Conservation (phyloP, 768 basidiomycete species). For the Lactarius akahatsu region DNA sequence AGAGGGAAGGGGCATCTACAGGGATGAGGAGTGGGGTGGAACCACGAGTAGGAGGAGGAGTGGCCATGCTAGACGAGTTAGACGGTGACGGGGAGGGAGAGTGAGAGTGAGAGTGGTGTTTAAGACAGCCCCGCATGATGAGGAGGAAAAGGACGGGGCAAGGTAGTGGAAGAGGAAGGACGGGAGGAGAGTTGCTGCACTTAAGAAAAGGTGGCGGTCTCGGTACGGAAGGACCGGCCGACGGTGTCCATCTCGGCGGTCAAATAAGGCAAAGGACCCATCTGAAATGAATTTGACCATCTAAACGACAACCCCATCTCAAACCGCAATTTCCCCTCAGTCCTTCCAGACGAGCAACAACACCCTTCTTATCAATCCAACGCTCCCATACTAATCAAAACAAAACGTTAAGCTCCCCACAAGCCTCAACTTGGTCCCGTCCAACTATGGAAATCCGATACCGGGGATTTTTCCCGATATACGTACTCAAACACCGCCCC, state of each 20-base stretch:
- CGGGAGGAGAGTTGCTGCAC: not conserved
- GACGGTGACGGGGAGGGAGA: conserved; percentile 10
- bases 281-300: conserved; percentile 1
- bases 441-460: conserved; percentile 3
- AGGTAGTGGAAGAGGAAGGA: not conserved
- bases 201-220: conserved; percentile 3
- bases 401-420: not conserved
- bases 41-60: conserved; percentile 23
- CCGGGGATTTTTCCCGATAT: conserved; percentile 5
- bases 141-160: not conserved
- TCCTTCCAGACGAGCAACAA: not conserved
- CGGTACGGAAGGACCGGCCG: conserved; percentile 5
- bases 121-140: conserved; percentile 29
- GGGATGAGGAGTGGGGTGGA: conserved; percentile 26
- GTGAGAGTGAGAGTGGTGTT: conserved; percentile 1
- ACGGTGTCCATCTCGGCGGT: not conserved
- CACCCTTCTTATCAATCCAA: not conserved
- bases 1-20: conserved; percentile 16
- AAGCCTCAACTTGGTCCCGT: not conserved
- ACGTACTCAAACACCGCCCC: not conserved
- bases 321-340: conserved; percentile 16
- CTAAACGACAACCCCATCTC: not conserved
- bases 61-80: conserved; percentile 18
- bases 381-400: not conserved
- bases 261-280: not conserved